These are phyloP conservation scores for Podospora bellae-mahoneyi DNA, from an alignment of 495 filamentous ascomycete genomes.

Conservation along the genomic window DNA sequence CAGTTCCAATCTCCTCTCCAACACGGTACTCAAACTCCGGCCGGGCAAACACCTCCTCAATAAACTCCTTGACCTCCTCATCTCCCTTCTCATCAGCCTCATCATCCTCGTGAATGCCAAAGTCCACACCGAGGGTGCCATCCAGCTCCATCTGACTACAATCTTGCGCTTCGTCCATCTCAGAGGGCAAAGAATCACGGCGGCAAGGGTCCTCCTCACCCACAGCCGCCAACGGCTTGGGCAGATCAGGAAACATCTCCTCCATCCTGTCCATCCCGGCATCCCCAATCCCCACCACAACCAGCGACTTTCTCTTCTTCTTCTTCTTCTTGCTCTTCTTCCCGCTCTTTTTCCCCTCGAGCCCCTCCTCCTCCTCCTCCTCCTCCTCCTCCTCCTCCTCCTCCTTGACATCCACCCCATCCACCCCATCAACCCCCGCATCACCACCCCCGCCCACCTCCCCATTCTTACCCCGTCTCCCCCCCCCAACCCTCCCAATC, in stretches of 20 bases:
- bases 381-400: not conserved
- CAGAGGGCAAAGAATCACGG: not conserved
- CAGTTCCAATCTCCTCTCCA: not conserved
- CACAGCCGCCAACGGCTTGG: not conserved
- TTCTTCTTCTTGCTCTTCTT: not conserved
- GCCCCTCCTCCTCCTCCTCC: not conserved
- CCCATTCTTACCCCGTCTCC: too few species aligned
- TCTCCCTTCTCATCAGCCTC: not conserved
- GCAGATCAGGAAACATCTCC: not conserved
- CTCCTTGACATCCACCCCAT: not conserved
- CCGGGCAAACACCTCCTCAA: not conserved
- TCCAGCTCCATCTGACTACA: not conserved
- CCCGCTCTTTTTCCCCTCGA: not conserved
- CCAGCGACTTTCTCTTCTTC: not conserved
- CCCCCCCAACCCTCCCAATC: not conserved
- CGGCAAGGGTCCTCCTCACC: not conserved
- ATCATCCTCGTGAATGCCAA: not conserved
- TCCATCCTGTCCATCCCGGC: not conserved
- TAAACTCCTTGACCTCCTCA: not conserved
- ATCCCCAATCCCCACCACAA: not conserved
- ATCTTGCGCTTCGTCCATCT: too few species aligned
- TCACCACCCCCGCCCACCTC: too few species aligned
- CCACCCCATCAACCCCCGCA: not conserved
- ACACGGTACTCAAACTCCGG: not conserved
- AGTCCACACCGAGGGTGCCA: not conserved